Evolutionary conservation across 2,329 filamentous ascomycete species (phyloP), one percentile per base, ranked within the genome.

Genomic region (Talaromyces sp.): DNA sequence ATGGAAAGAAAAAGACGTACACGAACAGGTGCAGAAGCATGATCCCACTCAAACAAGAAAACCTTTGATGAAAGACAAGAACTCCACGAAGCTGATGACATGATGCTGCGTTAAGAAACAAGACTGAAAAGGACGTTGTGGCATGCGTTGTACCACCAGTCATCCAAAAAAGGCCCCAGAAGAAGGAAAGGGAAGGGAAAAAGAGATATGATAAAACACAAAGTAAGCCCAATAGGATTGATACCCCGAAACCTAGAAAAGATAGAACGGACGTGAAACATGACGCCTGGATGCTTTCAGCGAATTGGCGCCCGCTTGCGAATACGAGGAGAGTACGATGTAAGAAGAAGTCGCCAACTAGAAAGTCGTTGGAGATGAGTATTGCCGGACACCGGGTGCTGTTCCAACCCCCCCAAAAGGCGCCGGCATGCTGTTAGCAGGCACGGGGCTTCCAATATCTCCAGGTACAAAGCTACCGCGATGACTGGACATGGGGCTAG

Each of bases 381-480:
- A 74, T 59, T 75, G 73, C 45, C 74, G 70, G 19, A 71, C 64
- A 50, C 67, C 66, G 21, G 73, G 69, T 17, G 69, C 64, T 15
- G 65, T 61, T n/a, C 68, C 67, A 31, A 75, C 69, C 9, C 73
- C 73, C 55, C 71, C 69, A 62, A 74, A 70, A 35, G 54, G 31
- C n/a, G 67, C 65, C 33, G 70, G 71, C 15, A 73, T 66, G 51
- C 71, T 75, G 59, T 69, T 73, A 31, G 80, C 76, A 33, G 80
- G 74, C 54, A 85, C 73, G 2, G 87, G 87, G 67, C 87, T 89
- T 43, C 86, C 85, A 61, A 89, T 88, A 70, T 89, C 84, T 33
- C 87, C 85, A 2, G 86, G 85, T 9, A 71, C 76, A 56, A 75
- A 69, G 63, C 74, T 76, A 21, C 70, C 70, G 65, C 77, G 69